Conservation (phyloP, 2,329 filamentous ascomycete species). For the Penicillium sp. region DNA sequence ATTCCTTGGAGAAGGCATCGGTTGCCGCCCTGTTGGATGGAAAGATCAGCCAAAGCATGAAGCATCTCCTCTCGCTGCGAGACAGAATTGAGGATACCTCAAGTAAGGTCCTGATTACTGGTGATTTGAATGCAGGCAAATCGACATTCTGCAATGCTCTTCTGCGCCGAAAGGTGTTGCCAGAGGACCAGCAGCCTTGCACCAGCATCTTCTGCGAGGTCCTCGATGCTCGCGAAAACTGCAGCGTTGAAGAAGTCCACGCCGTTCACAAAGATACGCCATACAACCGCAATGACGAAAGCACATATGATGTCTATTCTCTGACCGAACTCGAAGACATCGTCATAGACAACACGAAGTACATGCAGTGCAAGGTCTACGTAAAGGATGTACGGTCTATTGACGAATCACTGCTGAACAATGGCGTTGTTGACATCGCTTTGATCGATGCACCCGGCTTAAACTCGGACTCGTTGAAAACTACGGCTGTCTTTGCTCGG, state of each 20-base stretch:
- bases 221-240: constrained; percentile 81
- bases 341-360: constrained; percentile 77
- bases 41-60: constrained; percentile 87
- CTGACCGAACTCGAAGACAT: constrained; percentile 75
- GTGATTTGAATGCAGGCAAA: constrained; percentile 93
- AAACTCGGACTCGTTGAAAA: constrained; percentile 93
- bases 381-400: constrained; percentile 81
- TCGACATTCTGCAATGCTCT: constrained; percentile 99
- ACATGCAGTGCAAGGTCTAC: constrained; percentile 94
- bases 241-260: constrained; percentile 85
- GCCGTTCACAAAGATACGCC: constrained; percentile 71
- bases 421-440: constrained; percentile 94
- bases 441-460: constrained; percentile 92
- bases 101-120: constrained; percentile 91
- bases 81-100: constrained; percentile 95
- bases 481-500: constrained; percentile 88
- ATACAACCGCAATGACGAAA: constrained; percentile 86
- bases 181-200: constrained; percentile 95
- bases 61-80: constrained; percentile 73
- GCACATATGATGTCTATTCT: constrained; percentile 79
- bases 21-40: constrained; percentile 85
- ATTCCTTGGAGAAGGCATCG: constrained; percentile 85
- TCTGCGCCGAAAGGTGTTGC: constrained; percentile 78
- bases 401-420: constrained; percentile 89
- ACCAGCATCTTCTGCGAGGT: constrained; percentile 98